Evolutionary conservation across 148 eudicot genomes (phyloP).

Genomic region (Salicornia ramosissima): DNA sequence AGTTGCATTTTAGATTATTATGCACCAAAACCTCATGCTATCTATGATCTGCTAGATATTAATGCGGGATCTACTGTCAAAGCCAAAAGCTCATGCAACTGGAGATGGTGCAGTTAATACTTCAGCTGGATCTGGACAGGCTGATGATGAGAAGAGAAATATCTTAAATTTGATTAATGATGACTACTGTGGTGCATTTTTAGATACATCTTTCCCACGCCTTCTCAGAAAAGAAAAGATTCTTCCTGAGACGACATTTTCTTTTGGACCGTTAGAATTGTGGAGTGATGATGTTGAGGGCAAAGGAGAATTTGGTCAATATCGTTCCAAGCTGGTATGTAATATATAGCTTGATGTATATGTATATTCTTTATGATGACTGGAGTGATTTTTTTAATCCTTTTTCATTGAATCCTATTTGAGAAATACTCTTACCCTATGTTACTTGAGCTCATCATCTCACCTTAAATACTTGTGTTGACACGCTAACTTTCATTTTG

Average conservation of each 20-base stretch:
- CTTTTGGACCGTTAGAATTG: constrained; percentile 61
- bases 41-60: constrained; percentile 45
- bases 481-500: too few species aligned
- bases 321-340: constrained; percentile 89
- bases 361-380: background rate
- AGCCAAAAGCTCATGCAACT: constrained; percentile 54
- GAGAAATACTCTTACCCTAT: background rate
- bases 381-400: background rate
- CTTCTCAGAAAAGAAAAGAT: constrained; percentile 82
- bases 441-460: background rate
- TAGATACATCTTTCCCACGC: constrained; percentile 69
- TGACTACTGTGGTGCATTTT: constrained; percentile 63
- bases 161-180: constrained; percentile 54
- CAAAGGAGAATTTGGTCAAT: constrained; percentile 84
- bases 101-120: constrained; percentile 40
- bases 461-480: too few species aligned
- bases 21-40: constrained; percentile 8
- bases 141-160: constrained; percentile 55
- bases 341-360: background rate
- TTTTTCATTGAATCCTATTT: background rate
- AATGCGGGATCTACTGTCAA: constrained; percentile 69
- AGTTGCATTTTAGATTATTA: constrained; percentile 5
- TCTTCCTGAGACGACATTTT: constrained; percentile 45
- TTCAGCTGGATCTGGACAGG: constrained; percentile 44
- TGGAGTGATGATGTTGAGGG: constrained; percentile 97